Evolutionary conservation across 2,329 filamentous ascomycete genomes (phyloP).

Genomic region (Penicillium brevicompactum): DNA sequence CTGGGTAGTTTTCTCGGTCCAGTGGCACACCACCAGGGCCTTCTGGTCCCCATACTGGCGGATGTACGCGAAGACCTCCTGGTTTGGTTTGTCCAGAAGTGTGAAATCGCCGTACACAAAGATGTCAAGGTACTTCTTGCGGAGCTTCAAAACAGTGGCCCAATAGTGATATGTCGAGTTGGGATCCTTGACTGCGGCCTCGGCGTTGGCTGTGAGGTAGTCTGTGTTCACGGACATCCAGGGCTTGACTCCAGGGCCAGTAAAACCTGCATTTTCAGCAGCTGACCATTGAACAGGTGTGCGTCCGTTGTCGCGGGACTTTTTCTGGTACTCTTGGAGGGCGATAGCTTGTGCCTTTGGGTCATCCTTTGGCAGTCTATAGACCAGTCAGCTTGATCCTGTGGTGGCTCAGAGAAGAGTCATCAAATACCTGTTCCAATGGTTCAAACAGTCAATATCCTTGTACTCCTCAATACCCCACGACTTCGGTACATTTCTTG

Average conservation of each 20-base stretch:
- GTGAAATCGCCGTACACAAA: constrained; percentile 70
- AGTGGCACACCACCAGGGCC: constrained; percentile 40
- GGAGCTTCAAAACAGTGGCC: constrained; percentile 58
- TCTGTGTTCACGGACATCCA: constrained; percentile 74
- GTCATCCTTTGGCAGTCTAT: constrained; percentile 37
- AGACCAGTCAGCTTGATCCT: neutral
- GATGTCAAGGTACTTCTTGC: constrained; percentile 63
- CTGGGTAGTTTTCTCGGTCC: constrained; percentile 32
- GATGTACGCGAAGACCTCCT: constrained; percentile 59
- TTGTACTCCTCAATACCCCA: constrained; percentile 69
- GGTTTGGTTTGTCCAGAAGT: constrained; percentile 54
- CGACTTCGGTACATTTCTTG: constrained; percentile 63
- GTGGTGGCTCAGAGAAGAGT: neutral
- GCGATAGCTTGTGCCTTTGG: constrained; percentile 31
- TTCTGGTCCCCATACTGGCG: constrained; percentile 41
- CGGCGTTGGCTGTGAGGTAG: constrained; percentile 65
- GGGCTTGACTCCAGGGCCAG: constrained; percentile 53
- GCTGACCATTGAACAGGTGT: constrained; percentile 72
- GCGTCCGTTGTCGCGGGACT: constrained; percentile 66
- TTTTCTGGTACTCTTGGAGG: constrained; percentile 41
- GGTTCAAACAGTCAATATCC: constrained; percentile 65
- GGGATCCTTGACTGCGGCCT: constrained; percentile 40
- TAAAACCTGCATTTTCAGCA: constrained; percentile 66
- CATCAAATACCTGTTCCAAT: constrained; percentile 51
- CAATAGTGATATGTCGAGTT: constrained; percentile 64